phyloP scores from a whole-genome alignment of 257 asterid species.

The Rehmannia glutinosa region DNA sequence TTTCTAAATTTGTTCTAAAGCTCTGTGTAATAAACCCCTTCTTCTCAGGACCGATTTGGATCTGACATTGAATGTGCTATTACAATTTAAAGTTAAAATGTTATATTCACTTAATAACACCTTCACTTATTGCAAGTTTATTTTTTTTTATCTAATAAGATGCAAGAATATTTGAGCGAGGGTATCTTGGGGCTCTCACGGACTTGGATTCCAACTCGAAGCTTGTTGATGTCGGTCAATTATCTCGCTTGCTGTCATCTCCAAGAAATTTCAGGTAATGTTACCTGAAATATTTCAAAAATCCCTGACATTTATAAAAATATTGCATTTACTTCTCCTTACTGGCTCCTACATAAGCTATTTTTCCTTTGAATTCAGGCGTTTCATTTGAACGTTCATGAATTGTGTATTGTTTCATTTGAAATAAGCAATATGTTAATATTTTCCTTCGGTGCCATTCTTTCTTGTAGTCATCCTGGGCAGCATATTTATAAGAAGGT shows the following conservation, averaged over 20 bases:
- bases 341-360: no score
- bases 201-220: neutral
- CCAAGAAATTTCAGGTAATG: neutral
- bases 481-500: neutral
- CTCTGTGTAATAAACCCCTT: no score
- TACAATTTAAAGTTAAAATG: neutral
- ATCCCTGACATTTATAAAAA: no score
- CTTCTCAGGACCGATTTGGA: neutral
- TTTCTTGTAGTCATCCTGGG: slow-evolving; percentile 19
- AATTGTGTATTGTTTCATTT: no score
- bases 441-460: neutral
- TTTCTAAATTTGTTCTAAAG: no score
- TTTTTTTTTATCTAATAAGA: neutral
- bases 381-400: no score
- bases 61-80: neutral
- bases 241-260: neutral
- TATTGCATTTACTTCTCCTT: no score
- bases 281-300: no score
- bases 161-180: neutral
- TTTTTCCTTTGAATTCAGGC: no score
- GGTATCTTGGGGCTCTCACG: neutral
- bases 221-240: neutral
- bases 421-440: neutral
- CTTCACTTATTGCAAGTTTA: neutral
- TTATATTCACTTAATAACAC: neutral